These are phyloP conservation scores for Begonia masoniana DNA, from an alignment of 306 rosid species.

Conservation along the genomic window DNA sequence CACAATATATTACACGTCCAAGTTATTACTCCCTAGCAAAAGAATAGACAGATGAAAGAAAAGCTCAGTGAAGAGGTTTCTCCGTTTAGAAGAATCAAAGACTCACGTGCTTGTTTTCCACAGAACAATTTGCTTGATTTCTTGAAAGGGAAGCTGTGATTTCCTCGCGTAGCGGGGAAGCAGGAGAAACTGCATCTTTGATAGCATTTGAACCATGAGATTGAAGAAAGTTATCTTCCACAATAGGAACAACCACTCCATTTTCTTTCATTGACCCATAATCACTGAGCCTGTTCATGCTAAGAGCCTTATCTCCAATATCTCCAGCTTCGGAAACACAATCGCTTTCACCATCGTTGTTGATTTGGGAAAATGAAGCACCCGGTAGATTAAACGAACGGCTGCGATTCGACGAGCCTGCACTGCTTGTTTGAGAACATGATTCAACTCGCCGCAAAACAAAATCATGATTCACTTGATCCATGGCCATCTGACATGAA, in stretches of 20 bases:
- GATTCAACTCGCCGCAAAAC: slow-evolving; percentile 15
- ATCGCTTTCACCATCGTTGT: slow-evolving; percentile 28
- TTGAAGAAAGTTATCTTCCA: slow-evolving; percentile 21
- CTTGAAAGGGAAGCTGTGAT: slow-evolving; percentile 20
- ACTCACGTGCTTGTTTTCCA: slow-evolving; percentile 36
- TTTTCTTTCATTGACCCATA: slow-evolving; percentile 30
- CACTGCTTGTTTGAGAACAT: slow-evolving; percentile 23
- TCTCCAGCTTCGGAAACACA: slow-evolving; percentile 83
- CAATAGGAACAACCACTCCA: slow-evolving; percentile 26
- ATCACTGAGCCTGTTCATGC: slow-evolving; percentile 34
- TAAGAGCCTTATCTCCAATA: slow-evolving; percentile 71
- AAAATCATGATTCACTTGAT: slow-evolving; percentile 9
- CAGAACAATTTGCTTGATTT: slow-evolving; percentile 16
- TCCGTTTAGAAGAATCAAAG: background rate
- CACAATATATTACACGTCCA: too few species aligned
- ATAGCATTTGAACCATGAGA: slow-evolving; percentile 11
- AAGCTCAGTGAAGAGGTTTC: too few species aligned
- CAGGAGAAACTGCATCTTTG: slow-evolving; percentile 14
- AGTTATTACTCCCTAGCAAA: too few species aligned
- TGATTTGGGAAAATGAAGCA: slow-evolving; percentile 17
- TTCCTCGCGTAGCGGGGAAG: slow-evolving; percentile 25
- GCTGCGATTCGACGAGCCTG: slow-evolving; percentile 30
- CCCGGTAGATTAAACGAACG: slow-evolving; percentile 42
- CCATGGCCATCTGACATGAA: slow-evolving; percentile 14
- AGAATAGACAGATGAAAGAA: too few species aligned